Evolutionary conservation across 306 rosid genomes (phyloP).

Genomic region (Cucurbita pepo): DNA sequence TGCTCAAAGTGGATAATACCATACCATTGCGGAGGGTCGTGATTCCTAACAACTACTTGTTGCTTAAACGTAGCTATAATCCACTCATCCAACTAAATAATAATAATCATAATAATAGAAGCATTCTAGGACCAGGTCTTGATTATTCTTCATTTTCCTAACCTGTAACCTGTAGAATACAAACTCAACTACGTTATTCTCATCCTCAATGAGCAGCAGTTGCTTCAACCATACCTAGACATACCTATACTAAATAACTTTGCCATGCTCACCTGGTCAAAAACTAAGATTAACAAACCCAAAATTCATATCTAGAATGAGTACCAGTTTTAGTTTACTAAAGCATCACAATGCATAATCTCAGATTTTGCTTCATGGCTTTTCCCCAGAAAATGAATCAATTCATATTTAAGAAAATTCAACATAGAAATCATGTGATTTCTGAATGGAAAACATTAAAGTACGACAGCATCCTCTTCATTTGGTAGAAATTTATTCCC

Average conservation of each 20-base stretch:
- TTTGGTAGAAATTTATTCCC: not conserved
- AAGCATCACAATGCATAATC: not conserved
- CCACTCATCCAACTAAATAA: not conserved
- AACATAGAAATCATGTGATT: not conserved
- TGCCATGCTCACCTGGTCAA: not conserved
- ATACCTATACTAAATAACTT: not conserved
- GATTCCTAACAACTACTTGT: too few relatives aligned
- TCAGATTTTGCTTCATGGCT: not conserved
- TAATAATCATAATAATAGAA: not conserved
- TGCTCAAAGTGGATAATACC: too few relatives aligned
- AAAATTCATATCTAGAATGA: not conserved
- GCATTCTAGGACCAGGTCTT: not conserved
- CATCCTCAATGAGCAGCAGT: not conserved
- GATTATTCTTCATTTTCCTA: not conserved
- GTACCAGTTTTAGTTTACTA: not conserved
- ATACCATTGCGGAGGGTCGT: too few relatives aligned
- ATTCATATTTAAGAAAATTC: not conserved
- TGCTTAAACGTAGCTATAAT: not conserved
- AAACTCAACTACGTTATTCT: not conserved
- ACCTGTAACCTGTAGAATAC: not conserved
- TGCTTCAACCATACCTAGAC: not conserved
- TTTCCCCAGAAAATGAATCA: not conserved
- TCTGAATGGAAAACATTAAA: not conserved
- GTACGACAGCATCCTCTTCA: not conserved
- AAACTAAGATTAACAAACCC: not conserved